These are phyloP conservation scores for Naganishia kalamii DNA, from an alignment of 768 basidiomycete genomes.

Conservation along the genomic window DNA sequence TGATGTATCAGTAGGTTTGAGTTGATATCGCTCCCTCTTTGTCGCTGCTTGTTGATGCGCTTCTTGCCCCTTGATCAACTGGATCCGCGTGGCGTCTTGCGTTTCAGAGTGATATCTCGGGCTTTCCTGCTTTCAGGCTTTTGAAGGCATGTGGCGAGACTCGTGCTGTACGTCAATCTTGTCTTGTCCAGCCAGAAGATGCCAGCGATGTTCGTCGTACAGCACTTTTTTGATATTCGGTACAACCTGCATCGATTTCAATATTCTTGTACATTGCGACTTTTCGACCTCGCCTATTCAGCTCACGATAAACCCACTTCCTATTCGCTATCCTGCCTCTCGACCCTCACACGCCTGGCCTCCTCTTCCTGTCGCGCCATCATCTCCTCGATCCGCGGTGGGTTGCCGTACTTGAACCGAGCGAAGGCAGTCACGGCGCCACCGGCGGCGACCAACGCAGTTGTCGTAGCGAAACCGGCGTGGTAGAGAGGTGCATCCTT, in stretches of 20 bases:
- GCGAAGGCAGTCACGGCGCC: constrained; percentile 14
- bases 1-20: too few relatives aligned
- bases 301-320: background rate
- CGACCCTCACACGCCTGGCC: background rate
- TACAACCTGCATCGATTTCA: background rate
- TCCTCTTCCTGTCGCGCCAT: background rate
- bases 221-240: background rate
- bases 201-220: too few relatives aligned
- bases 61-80: too few relatives aligned
- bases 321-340: background rate
- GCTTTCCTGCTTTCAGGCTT: too few relatives aligned
- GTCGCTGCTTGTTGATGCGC: too few relatives aligned
- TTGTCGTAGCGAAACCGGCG: constrained; percentile 38
- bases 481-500: constrained; percentile 36
- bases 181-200: too few relatives aligned
- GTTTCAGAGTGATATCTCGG: too few relatives aligned
- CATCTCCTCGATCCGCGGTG: background rate
- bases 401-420: constrained; percentile 2
- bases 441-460: constrained; percentile 33
- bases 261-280: background rate
- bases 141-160: too few relatives aligned
- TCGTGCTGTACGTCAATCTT: too few relatives aligned
- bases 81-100: too few relatives aligned
- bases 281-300: too few relatives aligned
- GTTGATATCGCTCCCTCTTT: too few relatives aligned